These are phyloP conservation scores for Zarea fungicola DNA, from an alignment of 2,329 filamentous ascomycete genomes.

Conservation along the genomic window DNA sequence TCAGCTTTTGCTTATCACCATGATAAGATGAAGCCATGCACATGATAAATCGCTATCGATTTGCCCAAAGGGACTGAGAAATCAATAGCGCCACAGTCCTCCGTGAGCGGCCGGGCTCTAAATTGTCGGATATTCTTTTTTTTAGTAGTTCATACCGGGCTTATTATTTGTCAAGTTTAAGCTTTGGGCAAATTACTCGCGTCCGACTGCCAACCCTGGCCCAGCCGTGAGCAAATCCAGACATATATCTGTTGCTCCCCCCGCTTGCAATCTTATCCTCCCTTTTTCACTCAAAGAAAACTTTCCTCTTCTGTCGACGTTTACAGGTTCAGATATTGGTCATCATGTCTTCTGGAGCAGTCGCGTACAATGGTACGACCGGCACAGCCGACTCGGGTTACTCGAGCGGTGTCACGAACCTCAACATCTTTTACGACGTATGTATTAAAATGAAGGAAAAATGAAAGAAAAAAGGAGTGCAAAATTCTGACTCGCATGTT, in stretches of 20 bases:
- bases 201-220: too few relatives aligned
- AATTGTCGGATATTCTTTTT: too few relatives aligned
- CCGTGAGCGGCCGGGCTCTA: slow-evolving; percentile 1
- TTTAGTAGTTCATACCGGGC: too few relatives aligned
- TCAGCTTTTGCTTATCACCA: slow-evolving; percentile 10
- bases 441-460: neutral
- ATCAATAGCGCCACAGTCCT: slow-evolving; percentile 1
- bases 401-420: slow-evolving; percentile 53
- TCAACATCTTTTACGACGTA: slow-evolving; percentile 83
- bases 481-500: neutral
- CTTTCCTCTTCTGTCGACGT: too few relatives aligned
- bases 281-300: too few relatives aligned
- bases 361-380: slow-evolving; percentile 46
- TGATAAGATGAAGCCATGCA: neutral
- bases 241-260: neutral
- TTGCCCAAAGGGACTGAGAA: neutral
- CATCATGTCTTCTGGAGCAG: slow-evolving; percentile 23
- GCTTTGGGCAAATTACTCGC: too few relatives aligned
- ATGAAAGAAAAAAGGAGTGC: neutral
- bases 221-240: neutral
- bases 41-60: slow-evolving; percentile 6
- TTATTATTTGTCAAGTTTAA: too few relatives aligned
- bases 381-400: slow-evolving; percentile 47
- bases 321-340: too few relatives aligned
- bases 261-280: too few relatives aligned